Base-by-base conservation (phyloP, 1,139 yeast genomes). In the Diutina rugosa region DNA sequence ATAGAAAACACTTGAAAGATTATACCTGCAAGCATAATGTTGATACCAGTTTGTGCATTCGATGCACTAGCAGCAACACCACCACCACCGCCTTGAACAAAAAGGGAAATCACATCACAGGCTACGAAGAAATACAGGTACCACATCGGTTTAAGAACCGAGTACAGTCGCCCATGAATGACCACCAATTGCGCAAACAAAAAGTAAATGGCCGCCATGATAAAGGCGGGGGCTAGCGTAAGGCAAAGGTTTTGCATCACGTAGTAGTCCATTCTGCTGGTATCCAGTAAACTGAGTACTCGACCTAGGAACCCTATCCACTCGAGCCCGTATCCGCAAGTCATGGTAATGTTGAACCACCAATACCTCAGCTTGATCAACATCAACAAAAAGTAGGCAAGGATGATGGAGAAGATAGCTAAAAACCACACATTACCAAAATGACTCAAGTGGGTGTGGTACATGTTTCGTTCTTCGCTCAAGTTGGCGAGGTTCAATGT, bases 151-250 rank as follows among this genome's bases (percentile, higher is more conserved):
- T 78, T 80, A 58, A 90, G 68, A 0, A 79, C 65, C 1, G 95
- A 82, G 63, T 72, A 84, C 51, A 75, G 68, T 55, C 80, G 72
- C 6, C 96, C 95, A 67, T 82, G 87, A 7, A 88, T 73, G 56
- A 86, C 81, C 53, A 87, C 81, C 60, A 87, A 63, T 67, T 88
- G 90, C 4, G 90, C 95, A 63, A 90, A 76, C 56, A 85, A 71
- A 64, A 81, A 87, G 69, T 90, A 90, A 9, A 90, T 76, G 5
- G 96, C 97, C 4, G 87, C 97, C 90, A 89, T 87, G 56, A 88
- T 76, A 67, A 91, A 90, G 6, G 93, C 93, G 0, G 97, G 80
- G 0, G 80, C 76, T 29, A 77, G n/a, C 0, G 96, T 89, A 59
- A 90, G 72, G 58, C 85, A 73, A 56, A 85, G 79, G 61, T 84